Base-by-base conservation (phyloP, 164 flowering plant species). In the Vitis rupestris region DNA sequence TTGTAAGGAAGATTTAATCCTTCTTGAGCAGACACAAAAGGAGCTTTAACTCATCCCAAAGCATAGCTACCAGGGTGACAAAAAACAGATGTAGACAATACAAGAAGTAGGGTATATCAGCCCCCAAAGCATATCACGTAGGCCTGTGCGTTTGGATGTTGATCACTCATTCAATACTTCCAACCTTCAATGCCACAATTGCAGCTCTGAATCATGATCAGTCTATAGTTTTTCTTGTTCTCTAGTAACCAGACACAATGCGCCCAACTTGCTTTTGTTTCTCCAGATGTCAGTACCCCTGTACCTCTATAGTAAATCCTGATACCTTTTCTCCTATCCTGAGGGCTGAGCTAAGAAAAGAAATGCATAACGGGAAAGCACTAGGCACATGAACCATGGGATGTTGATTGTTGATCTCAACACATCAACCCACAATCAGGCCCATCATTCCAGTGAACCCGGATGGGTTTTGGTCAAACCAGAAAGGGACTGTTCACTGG, bases 191-290 rank as follows among this genome's bases (percentile, higher is more conserved):
- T 37, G 44, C 44, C 6, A 5, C 9, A 16, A 14, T 31, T 59
- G 62, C 47, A 59, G 62, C 4, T 8, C 47, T 30, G 29, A 57
- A 14, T 19, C 59, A 27, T 59, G 37, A 17, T 31, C 64, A 61
- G 48, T 61, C 10, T 37, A 14, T 61, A 31, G 16, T 61, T 37
- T 61, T 29, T 49, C n/a, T 57, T 73, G 76, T 73, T 68, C 63
- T 67, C 64, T 56, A 44, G 12, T 63, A 68, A 68, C 76, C 67
- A 50, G 72, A 67, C 71, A 73, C 70, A 48, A 16, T 67, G 50
- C 37, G 58, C 62, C 55, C 27, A 9, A 51, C 64, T 72, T 44
- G 29, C 61, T 63, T 62, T 29, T 8, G 15, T 37, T 55, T 30
- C 53, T 17, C 47, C 23, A 55, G 67, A 53, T 62, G 60, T 53